Evolutionary conservation across 2,329 filamentous ascomycete species (phyloP).

Genomic region (Lachnellula suecica): DNA sequence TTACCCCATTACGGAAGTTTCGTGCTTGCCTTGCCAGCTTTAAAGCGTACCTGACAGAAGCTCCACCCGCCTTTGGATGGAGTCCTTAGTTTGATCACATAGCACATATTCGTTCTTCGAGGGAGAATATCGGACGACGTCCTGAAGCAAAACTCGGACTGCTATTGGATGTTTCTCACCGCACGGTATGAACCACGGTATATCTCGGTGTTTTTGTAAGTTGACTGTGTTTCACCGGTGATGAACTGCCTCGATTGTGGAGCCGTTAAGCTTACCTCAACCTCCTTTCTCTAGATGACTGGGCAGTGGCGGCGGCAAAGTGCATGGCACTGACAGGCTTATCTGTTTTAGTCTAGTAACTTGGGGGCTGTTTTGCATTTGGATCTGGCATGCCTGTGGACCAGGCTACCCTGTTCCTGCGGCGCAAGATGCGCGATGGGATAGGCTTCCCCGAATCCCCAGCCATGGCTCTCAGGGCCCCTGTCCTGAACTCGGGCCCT

Average conservation of each 20-base stretch:
- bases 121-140: not conserved
- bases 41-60: not conserved
- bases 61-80: not conserved
- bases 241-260: not conserved
- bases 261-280: not conserved
- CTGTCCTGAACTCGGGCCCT: no score
- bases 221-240: not conserved
- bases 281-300: not conserved
- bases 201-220: not conserved
- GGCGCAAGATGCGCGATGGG: no score
- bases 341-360: not conserved
- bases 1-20: not conserved
- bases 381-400: no score
- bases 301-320: not conserved
- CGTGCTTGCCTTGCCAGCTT: not conserved
- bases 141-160: not conserved
- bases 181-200: no score
- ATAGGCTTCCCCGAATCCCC: no score
- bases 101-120: not conserved
- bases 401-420: not conserved
- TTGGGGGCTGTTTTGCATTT: not conserved
- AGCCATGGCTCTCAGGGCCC: not conserved
- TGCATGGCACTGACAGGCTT: not conserved
- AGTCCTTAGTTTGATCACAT: not conserved
- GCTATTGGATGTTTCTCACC: no score